Conservation (phyloP, 257 asterid genomes). For the Solanum habrochaites region DNA sequence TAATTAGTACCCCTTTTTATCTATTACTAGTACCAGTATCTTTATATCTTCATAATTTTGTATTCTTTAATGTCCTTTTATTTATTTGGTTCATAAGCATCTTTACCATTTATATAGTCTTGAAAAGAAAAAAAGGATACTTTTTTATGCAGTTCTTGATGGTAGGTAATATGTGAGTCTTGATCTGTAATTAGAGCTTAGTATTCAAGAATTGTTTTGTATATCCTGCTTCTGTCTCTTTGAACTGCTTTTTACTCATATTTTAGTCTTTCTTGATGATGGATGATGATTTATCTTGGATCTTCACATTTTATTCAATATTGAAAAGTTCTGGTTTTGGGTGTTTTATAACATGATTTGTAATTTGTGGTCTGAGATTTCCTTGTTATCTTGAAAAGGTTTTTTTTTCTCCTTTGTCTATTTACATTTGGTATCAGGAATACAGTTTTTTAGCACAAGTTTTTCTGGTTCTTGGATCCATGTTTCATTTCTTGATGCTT, state of each 20-base stretch:
- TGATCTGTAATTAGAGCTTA: conserved; percentile 3
- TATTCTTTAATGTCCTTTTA: background rate
- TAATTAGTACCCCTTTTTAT: background rate
- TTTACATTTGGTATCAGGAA: background rate
- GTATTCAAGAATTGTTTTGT: background rate
- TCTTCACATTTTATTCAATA: background rate
- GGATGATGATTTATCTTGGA: background rate
- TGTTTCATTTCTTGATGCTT: background rate
- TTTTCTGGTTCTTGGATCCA: background rate
- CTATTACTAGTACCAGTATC: background rate
- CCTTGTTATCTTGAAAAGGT: background rate
- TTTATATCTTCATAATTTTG: background rate
- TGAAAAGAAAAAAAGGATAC: background rate
- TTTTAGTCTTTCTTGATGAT: background rate
- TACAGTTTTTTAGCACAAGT: background rate
- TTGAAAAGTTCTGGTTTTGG: background rate
- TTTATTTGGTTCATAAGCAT: background rate
- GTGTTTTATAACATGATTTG: background rate
- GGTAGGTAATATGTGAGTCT: background rate
- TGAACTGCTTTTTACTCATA: background rate
- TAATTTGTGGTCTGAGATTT: background rate
- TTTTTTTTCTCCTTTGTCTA: background rate
- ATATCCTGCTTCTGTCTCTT: background rate
- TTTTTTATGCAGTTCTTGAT: background rate
- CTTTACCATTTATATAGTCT: background rate